Percentiles rank a stretch among this genome's conserved stretches.
These are phyloP conservation scores for Arabidopsis suecica DNA, from an alignment of 345 rosid genomes.

Conservation along the genomic window DNA sequence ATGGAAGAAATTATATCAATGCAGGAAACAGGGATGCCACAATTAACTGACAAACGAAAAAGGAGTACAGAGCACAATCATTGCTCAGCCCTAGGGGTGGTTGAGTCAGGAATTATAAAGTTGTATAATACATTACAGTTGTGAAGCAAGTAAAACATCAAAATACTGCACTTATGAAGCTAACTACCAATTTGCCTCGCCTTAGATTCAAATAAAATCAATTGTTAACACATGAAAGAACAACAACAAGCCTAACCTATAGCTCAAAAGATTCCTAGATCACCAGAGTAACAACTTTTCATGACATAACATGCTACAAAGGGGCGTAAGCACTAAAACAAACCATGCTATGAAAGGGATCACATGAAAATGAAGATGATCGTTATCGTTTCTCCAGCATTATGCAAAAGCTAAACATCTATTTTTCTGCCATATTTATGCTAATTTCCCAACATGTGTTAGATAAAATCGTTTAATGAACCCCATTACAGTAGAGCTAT, in stretches of 20 bases:
- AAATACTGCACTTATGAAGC: not conserved
- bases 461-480: conserved; percentile 13
- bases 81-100: conserved; percentile 1
- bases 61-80: conserved; percentile 13
- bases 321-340: conserved; percentile 24
- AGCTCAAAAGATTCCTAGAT: conserved; percentile 28
- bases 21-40: conserved; percentile 11
- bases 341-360: conserved; percentile 23
- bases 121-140: conserved; percentile 2
- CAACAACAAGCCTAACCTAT: not conserved
- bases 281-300: conserved; percentile 9
- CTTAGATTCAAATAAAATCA: conserved; percentile 20
- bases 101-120: conserved; percentile 14
- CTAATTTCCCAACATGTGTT: conserved; percentile 9
- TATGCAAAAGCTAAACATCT: conserved; percentile 25
- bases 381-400: conserved; percentile 1
- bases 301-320: conserved; percentile 27
- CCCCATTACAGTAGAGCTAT: conserved; percentile 11
- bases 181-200: conserved; percentile 18
- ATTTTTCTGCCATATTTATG: conserved; percentile 8
- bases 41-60: conserved; percentile 1
- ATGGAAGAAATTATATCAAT: conserved; percentile 1
- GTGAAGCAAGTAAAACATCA: conserved; percentile 18
- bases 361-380: conserved; percentile 15
- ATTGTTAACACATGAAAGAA: conserved; percentile 12